These are phyloP conservation scores for Trichoderma aggressivum DNA, from an alignment of 2,329 filamentous ascomycete genomes.

Conservation along the genomic window DNA sequence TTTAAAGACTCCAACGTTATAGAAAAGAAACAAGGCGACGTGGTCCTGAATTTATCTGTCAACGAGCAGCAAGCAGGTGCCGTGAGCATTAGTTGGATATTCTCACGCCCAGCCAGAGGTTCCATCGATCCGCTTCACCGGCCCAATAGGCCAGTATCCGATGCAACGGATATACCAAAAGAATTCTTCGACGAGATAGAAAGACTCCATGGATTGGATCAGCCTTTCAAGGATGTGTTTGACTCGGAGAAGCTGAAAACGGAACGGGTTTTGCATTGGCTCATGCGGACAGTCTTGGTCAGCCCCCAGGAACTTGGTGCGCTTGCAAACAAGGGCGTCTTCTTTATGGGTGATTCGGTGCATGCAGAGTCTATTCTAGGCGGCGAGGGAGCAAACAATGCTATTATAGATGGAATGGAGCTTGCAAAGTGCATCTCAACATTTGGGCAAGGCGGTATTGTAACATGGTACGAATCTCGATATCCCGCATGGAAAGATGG, in stretches of 20 bases:
- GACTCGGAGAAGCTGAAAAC: neutral
- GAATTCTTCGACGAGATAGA: neutral
- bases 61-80: neutral
- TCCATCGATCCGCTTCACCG: neutral
- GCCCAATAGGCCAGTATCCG: neutral
- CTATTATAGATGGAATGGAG: slow-evolving; percentile 13
- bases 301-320: neutral
- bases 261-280: neutral
- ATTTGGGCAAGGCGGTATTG: neutral
- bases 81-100: neutral
- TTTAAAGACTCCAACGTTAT: neutral
- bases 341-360: slow-evolving; percentile 13
- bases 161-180: neutral
- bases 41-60: neutral
- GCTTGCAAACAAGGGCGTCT: neutral
- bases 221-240: neutral
- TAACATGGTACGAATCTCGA: slow-evolving; percentile 8
- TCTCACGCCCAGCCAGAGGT: neutral
- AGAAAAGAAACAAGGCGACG: neutral
- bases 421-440: slow-evolving; percentile 13
- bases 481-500: slow-evolving; percentile 13
- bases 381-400: slow-evolving; percentile 15
- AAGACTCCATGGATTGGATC: neutral
- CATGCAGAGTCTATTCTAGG: slow-evolving; percentile 14
- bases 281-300: neutral